These are phyloP conservation scores for Coemansia sp. DNA, from an alignment of 192 early-diverging fungal genomes.

Conservation along the genomic window DNA sequence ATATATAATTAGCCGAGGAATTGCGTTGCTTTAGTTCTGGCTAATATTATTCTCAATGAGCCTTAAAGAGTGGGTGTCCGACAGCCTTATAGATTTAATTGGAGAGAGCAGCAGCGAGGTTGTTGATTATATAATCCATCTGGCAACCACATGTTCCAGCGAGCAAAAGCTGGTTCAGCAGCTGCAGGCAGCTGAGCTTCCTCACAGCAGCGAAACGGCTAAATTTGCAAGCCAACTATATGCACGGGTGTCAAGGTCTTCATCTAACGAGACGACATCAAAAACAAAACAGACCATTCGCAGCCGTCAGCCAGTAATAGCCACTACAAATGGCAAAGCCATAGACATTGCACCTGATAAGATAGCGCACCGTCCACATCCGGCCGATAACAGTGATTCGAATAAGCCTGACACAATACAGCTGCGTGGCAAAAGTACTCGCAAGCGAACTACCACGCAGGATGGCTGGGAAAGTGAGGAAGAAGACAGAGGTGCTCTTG, in stretches of 20 bases:
- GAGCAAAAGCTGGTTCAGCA: conserved; percentile 45
- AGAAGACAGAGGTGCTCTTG: conserved; percentile 57
- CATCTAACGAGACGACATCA: conserved; percentile 1
- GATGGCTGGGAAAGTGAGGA: conserved; percentile 59
- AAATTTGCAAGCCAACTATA: conserved; percentile 68
- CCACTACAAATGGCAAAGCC: too few relatives aligned
- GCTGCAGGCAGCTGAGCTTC: conserved; percentile 64
- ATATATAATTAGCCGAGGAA: too few relatives aligned
- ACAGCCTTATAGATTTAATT: conserved; percentile 40
- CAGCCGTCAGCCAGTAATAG: too few relatives aligned
- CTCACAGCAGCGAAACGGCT: conserved; percentile 52
- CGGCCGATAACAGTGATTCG: too few relatives aligned
- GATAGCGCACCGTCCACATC: too few relatives aligned
- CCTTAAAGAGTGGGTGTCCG: conserved; percentile 45
- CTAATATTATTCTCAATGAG: conserved; percentile 17
- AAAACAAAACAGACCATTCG: too few relatives aligned
- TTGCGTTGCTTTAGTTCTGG: too few relatives aligned
- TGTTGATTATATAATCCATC: conserved; percentile 45
- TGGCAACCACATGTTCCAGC: conserved; percentile 28
- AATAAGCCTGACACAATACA: too few relatives aligned
- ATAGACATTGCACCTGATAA: too few relatives aligned
- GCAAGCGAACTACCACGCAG: conserved; percentile 42
- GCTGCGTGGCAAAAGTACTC: background rate
- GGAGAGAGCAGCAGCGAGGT: conserved; percentile 45
- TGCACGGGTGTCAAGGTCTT: conserved; percentile 45